Base-by-base conservation (phyloP, 805 yeast species). In the Candida chilensis region DNA sequence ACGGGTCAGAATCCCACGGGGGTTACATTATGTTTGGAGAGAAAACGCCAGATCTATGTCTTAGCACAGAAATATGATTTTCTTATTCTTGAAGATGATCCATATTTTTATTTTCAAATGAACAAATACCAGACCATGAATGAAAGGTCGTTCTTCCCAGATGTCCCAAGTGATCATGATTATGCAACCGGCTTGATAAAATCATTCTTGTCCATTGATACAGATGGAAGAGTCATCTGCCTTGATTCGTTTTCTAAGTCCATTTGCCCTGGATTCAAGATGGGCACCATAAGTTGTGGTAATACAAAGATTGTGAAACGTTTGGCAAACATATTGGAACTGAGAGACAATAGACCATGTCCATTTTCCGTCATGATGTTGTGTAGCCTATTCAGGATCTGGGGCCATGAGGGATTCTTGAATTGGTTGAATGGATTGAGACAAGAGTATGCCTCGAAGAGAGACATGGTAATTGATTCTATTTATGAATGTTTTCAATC, bases 331-430 rank as follows among this genome's bases (percentile, higher is more conserved):
- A 22, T 11, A 22, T 11, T 22, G 25, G 25, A 22, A 22, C 14
- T 22, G 15, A 22, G 15, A 6, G 12, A 6, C 6, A 12, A 22
- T n/a, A 22, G 15, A 8, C 25, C 25, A 7, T n/a, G 25, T 22
- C 14, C 14, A 6, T n/a, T 22, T n/a, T 22, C 25, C 6, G 15
- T n/a, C 11, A 11, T 22, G 12, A n/a, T n/a, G 7, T 7, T 22
- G 7, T n/a, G 13, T 11, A 15, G 25, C 8, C 8, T 22, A 22
- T 22, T 22, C 11, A 12, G 13, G n/a, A 7, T 12, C 7, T 22
- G 25, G 25, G 25, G 25, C 6, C 25, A 22, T 8, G 25, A 22
- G 13, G 25, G 25, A n/a, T 22, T n/a, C 13, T 22, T 22, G 7
- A 22, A 22, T 15, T 22, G 25, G 25, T 15, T 22, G 7, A 22